phyloP scores from a whole-genome alignment of 2,329 filamentous ascomycete species.

The Venturiaceae sp. region DNA sequence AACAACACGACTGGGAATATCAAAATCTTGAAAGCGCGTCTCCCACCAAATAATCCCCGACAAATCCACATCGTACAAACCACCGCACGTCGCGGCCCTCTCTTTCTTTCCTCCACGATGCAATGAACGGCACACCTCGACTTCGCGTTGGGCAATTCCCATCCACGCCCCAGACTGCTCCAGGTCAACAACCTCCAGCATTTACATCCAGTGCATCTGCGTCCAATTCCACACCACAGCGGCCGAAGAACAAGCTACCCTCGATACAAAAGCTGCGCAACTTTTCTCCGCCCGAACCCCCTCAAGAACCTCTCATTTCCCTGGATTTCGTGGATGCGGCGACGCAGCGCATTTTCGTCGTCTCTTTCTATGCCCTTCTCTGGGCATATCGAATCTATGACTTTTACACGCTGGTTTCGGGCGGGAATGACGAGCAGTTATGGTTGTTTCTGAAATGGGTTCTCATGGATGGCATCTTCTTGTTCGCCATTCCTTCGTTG shows the following conservation, averaged over 20 bases:
- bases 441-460: slow-evolving; percentile 93
- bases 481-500: slow-evolving; percentile 78
- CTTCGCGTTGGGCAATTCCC: slow-evolving; percentile 70
- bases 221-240: background rate
- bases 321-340: slow-evolving; percentile 77
- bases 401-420: slow-evolving; percentile 63
- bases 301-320: slow-evolving; percentile 61
- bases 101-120: slow-evolving; percentile 30
- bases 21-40: background rate
- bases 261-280: background rate
- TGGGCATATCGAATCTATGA: slow-evolving; percentile 82
- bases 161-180: slow-evolving; percentile 51
- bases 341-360: slow-evolving; percentile 79
- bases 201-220: background rate
- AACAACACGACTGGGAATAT: too few species aligned
- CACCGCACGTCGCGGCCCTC: background rate
- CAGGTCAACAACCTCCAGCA: background rate
- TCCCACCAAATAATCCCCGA: background rate
- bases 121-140: slow-evolving; percentile 77
- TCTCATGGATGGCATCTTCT: slow-evolving; percentile 71
- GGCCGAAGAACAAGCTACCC: slow-evolving; percentile 1
- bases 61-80: background rate
- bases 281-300: background rate
- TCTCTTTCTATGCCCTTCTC: slow-evolving; percentile 66
- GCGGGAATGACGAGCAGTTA: slow-evolving; percentile 74